These are phyloP conservation scores for Leptomonas pyrrhocoris DNA, from an alignment of 208 protist genomes.

Conservation along the genomic window DNA sequence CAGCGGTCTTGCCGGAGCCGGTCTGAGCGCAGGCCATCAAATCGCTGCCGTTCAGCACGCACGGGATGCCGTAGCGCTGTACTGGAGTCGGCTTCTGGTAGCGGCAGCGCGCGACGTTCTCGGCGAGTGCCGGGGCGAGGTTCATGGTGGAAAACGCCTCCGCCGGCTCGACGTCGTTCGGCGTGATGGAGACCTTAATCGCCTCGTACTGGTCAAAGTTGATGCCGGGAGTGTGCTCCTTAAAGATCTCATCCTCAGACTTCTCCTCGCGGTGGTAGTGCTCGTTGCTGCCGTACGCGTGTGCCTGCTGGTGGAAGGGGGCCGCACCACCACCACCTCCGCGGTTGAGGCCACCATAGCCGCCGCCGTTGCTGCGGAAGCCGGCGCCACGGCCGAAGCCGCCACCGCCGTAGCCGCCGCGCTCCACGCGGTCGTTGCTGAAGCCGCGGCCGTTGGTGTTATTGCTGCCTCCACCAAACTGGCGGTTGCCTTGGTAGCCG, in stretches of 20 bases:
- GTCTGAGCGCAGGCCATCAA: conserved; percentile 99
- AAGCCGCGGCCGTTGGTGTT: conserved; percentile 21
- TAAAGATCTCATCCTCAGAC: conserved; percentile 90
- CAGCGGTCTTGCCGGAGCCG: conserved; percentile 99
- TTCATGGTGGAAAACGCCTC: conserved; percentile 88
- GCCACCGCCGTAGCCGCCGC: conserved; percentile 38
- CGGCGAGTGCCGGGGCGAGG: conserved; percentile 84
- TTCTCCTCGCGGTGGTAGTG: conserved; percentile 88
- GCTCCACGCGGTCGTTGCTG: conserved; percentile 26
- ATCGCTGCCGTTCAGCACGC: conserved; percentile 92
- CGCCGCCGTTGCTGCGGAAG: conserved; percentile 24
- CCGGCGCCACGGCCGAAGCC: conserved; percentile 38
- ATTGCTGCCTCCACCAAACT: conserved; percentile 16
- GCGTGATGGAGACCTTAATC: conserved; percentile 86
- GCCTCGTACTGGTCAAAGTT: conserved; percentile 93
- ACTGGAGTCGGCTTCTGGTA: conserved; percentile 99
- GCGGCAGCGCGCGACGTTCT: conserved; percentile 94
- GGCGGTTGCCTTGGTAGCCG: conserved; percentile 33
- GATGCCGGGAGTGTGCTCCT: conserved; percentile 91
- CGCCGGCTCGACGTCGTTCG: conserved; percentile 76
- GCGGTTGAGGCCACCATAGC: conserved; percentile 30
- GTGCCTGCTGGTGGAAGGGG: conserved; percentile 18
- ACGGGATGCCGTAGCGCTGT: conserved; percentile 98
- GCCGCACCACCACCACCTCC: conserved; percentile 14
- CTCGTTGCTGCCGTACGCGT: conserved; percentile 42